Percentiles rank a stretch among this genome's conserved stretches.
phyloP scores from a whole-genome alignment of 2,329 filamentous ascomycete species.

The Didymella sp. region DNA sequence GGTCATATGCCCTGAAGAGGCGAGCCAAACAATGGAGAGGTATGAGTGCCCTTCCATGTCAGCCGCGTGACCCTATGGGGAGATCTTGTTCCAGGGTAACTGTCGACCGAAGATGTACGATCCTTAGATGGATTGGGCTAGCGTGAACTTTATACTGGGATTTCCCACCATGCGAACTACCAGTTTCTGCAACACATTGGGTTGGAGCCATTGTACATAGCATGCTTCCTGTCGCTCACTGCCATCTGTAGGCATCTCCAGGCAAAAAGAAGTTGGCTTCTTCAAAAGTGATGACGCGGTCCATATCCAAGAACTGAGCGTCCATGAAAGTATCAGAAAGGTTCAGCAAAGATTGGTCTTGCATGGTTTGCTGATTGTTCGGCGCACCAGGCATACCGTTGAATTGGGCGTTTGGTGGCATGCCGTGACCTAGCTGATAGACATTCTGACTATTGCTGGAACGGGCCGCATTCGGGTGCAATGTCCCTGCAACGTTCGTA shows the following conservation, averaged over 20 bases:
- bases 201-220: neutral
- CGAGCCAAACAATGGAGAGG: neutral
- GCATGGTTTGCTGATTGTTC: constrained; percentile 27
- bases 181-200: no score
- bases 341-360: constrained; percentile 41
- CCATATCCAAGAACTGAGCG: constrained; percentile 43
- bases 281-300: constrained; percentile 47
- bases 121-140: neutral
- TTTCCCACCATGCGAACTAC: constrained; percentile 1
- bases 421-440: constrained; percentile 10
- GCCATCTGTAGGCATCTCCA: constrained; percentile 40
- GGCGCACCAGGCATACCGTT: neutral
- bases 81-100: constrained; percentile 20
- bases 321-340: constrained; percentile 45
- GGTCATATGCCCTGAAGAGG: neutral
- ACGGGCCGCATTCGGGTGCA: constrained; percentile 3
- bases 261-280: constrained; percentile 45
- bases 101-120: constrained; percentile 22
- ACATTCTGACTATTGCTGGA: constrained; percentile 3
- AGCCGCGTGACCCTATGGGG: constrained; percentile 2
- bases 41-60: neutral
- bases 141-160: neutral
- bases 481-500: neutral
- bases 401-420: constrained; percentile 3
- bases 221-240: constrained; percentile 12